Base-by-base conservation (phyloP, 2,329 filamentous ascomycete genomes). In the Colletotrichum tanaceti region DNA sequence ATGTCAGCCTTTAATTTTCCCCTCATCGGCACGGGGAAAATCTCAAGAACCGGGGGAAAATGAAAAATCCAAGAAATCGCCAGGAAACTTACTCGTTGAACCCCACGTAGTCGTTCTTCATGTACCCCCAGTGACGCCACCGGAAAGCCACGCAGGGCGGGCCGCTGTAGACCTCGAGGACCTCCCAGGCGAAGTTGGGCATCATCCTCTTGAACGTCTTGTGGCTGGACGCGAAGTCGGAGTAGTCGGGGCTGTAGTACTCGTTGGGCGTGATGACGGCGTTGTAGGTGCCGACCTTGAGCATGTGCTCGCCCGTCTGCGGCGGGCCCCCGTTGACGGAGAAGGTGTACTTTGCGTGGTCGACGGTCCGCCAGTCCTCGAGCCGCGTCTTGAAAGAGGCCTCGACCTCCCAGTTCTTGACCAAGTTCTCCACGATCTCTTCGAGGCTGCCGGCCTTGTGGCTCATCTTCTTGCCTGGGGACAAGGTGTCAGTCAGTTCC, bases 161-260 rank as follows among this genome's bases (percentile, higher is more conserved):
- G 0, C 87, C 89, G 69, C 85, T 87, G 74, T 90, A 91, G 2
- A 91, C 88, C 75, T 91, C 89, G 18, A 90, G 75, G 1, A 91
- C 89, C 78, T 91, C 90, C 89, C 89, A 92, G 0, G 89, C 89
- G 76, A 92, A 91, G 0, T 85, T 88, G 0, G 89, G 89, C 89
- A 92, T 91, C 89, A 91, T 91, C 61, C 88, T 81, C 80, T 91
- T 91, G 77, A 92, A 91, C 0, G 87, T 88, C 82, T 91, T 91
- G 81, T 92, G 89, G 74, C 87, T 90, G 4, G 81, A 83, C 1
- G 84, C 83, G 73, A 91, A 91, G 76, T 89, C 87, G 3, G 84
- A 88, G 67, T 87, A 83, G 58, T 82, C 81, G 0, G 89, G 87
- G 71, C 86, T 86, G 77, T 91, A 91, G 80, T 86, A 91, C 75